Conservation (phyloP, 257 asterid genomes). For the Ballota nigra region DNA sequence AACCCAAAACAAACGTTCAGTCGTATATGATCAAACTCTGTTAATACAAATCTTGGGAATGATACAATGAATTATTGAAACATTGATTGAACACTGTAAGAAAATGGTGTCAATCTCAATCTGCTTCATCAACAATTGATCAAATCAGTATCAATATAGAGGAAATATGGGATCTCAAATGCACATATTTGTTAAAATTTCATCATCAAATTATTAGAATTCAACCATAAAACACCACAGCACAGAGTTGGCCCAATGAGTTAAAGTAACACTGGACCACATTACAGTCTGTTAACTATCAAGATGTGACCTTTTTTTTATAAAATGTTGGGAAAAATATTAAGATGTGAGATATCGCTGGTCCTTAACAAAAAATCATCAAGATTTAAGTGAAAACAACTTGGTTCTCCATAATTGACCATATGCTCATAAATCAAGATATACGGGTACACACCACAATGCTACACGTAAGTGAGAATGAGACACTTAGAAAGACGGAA, state of each 20-base stretch:
- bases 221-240: background rate
- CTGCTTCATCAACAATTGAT: constrained; percentile 7
- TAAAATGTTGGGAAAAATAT: background rate
- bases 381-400: background rate
- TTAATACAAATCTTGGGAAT: background rate
- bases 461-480: background rate
- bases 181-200: background rate
- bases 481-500: background rate
- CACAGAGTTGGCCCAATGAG: background rate
- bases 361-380: background rate
- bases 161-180: background rate
- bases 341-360: background rate
- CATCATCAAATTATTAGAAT: background rate
- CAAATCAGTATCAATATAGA: background rate
- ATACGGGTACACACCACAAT: background rate
- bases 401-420: background rate
- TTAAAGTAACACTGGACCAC: background rate
- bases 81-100: background rate
- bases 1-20: no score
- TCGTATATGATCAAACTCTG: background rate
- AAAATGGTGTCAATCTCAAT: background rate
- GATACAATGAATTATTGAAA: background rate
- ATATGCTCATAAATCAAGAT: background rate
- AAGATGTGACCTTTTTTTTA: background rate
- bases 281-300: background rate